phyloP scores from a whole-genome alignment of 345 rosid species.

The Citropsis articulata region DNA sequence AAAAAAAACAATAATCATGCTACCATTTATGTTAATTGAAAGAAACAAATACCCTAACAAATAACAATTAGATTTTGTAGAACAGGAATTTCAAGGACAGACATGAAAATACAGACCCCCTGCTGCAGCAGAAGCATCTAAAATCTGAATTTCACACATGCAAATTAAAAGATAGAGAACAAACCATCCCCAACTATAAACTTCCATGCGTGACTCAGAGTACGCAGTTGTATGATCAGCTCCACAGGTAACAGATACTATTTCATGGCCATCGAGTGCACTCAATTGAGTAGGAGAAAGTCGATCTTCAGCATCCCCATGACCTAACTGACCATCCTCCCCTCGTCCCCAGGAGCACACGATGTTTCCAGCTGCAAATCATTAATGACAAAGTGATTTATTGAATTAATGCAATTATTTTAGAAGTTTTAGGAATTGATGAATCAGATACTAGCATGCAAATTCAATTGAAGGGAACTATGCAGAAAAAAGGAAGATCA shows the following conservation, averaged over 20 bases:
- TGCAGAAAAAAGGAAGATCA: neutral
- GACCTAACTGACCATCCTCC: conserved; percentile 98
- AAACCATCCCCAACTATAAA: conserved; percentile 94
- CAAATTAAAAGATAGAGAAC: conserved; percentile 11
- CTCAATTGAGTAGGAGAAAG: conserved; percentile 74
- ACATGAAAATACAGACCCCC: neutral
- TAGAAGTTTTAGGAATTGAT: neutral
- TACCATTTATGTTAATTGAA: neutral
- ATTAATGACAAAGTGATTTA: neutral
- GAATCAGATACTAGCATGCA: neutral
- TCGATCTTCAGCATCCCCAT: conserved; percentile 91
- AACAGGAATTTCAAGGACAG: neutral
- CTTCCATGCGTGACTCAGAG: conserved; percentile 56
- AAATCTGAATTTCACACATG: neutral
- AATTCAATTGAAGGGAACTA: conserved; percentile 1
- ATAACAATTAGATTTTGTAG: neutral
- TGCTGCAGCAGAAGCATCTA: neutral
- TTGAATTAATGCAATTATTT: neutral
- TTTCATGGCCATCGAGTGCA: conserved; percentile 59
- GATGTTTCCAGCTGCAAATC: conserved; percentile 70
- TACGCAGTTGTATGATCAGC: conserved; percentile 94
- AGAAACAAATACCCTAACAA: neutral
- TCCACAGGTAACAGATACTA: conserved; percentile 77
- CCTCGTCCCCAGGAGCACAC: conserved; percentile 99
- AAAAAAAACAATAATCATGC: neutral